Conservation (phyloP, 352 stramenopile genomes). For the Discostella stelligera region DNA sequence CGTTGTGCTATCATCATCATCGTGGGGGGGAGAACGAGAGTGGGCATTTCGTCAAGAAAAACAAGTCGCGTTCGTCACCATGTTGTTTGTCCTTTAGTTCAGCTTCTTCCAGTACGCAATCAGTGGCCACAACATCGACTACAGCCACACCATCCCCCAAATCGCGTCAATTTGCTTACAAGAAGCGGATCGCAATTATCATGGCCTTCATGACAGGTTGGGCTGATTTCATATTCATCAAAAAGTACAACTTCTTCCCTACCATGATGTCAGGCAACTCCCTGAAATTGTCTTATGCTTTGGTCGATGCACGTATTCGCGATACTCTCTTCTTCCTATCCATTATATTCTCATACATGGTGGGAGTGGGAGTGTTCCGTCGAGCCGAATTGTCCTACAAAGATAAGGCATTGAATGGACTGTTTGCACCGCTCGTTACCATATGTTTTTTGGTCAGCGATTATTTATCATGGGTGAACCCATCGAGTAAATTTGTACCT, state of each 20-base stretch:
- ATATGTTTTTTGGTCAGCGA: constrained; percentile 55
- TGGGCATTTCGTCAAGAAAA: background rate
- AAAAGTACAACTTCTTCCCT: constrained; percentile 58
- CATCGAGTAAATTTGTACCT: constrained; percentile 38
- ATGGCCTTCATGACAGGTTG: constrained; percentile 74
- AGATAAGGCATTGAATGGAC: constrained; percentile 39
- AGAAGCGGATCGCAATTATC: constrained; percentile 50
- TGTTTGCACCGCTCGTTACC: constrained; percentile 45
- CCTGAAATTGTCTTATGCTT: constrained; percentile 54
- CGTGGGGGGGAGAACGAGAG: background rate
- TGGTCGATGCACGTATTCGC: constrained; percentile 42
- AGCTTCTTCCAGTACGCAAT: background rate
- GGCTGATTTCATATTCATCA: constrained; percentile 53
- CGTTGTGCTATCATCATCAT: background rate
- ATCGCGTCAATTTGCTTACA: constrained; percentile 35
- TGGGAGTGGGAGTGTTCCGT: constrained; percentile 56
- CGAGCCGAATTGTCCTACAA: constrained; percentile 38
- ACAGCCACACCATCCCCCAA: background rate
- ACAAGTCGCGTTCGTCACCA: background rate
- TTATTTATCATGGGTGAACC: constrained; percentile 39
- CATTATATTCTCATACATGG: constrained; percentile 56
- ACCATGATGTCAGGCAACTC: constrained; percentile 77
- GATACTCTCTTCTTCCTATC: constrained; percentile 54
- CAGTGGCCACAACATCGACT: background rate
- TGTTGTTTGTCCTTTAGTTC: background rate